Evolutionary conservation across 441 rosid genomes (phyloP).

Genomic region (Pelargonium fulgidum): DNA sequence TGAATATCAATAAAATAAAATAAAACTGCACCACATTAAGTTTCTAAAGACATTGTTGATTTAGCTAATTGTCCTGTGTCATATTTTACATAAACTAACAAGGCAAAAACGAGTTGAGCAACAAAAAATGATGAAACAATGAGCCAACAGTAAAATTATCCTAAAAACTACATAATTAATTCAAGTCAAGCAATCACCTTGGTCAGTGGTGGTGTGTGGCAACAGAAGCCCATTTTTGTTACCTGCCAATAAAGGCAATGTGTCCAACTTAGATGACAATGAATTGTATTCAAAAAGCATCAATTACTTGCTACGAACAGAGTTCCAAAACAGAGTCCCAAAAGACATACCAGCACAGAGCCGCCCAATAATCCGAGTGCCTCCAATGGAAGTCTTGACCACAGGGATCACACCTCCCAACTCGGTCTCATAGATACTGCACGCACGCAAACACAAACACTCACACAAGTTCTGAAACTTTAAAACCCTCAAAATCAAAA

Average conservation of each 20-base stretch:
- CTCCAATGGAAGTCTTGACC: slow-evolving; percentile 76
- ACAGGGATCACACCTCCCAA: slow-evolving; percentile 76
- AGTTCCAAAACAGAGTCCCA: too few species aligned
- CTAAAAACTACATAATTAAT: background rate
- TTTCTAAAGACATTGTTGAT: too few species aligned
- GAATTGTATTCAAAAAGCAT: too few species aligned
- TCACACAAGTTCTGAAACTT: slow-evolving; percentile 13
- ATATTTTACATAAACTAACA: too few species aligned
- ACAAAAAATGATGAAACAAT: background rate
- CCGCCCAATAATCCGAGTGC: slow-evolving; percentile 72
- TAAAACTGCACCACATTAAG: too few species aligned
- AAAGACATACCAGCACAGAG: slow-evolving; percentile 63
- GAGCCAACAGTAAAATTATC: background rate
- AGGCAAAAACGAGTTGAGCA: too few species aligned
- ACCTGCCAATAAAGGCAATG: slow-evolving; percentile 34
- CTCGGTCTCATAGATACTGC: slow-evolving; percentile 69
- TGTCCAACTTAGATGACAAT: background rate
- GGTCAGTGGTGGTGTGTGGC: slow-evolving; percentile 91
- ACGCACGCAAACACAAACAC: slow-evolving; percentile 12
- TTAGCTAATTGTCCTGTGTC: too few species aligned
- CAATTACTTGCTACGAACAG: too few species aligned
- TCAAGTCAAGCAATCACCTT: slow-evolving; percentile 41
- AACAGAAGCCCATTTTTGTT: slow-evolving; percentile 93
- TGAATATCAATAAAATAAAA: too few species aligned
- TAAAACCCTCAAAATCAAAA: background rate